Percentiles rank a stretch among this genome's conserved stretches.
These are phyloP conservation scores for Calendula officinalis DNA, from an alignment of 129 eudicot species.

Conservation along the genomic window DNA sequence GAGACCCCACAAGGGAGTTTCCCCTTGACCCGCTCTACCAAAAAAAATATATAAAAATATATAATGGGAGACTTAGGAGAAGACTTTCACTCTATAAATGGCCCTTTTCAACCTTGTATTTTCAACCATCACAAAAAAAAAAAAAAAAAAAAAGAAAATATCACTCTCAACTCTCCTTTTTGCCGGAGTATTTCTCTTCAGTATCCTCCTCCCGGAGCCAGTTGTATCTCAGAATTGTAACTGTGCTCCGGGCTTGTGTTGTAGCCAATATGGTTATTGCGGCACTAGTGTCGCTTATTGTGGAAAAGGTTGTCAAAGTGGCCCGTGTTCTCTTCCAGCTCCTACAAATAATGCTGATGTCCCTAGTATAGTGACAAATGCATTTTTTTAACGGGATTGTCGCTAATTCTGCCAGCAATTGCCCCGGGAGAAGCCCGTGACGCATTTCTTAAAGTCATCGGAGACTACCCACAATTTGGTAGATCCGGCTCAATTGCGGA, in stretches of 20 bases:
- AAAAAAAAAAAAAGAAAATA: conserved; percentile 14
- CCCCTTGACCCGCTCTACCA: neutral
- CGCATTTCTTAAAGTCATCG: conserved; percentile 24
- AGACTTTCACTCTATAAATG: conserved; percentile 14
- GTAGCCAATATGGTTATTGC: conserved; percentile 21
- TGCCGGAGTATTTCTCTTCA: conserved; percentile 6
- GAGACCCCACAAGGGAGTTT: too few relatives aligned
- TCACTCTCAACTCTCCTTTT: neutral
- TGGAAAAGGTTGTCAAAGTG: conserved; percentile 12
- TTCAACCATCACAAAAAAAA: neutral
- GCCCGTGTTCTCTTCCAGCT: conserved; percentile 15
- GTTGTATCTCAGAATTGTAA: conserved; percentile 22
- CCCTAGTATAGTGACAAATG: conserved; percentile 15
- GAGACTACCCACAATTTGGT: conserved; percentile 27
- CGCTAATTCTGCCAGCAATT: neutral
- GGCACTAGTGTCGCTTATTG: conserved; percentile 29
- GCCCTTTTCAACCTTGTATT: conserved; percentile 7
- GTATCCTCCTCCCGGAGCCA: conserved; percentile 5
- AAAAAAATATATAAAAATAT: neutral
- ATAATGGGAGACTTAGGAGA: conserved; percentile 16
- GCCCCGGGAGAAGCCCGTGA: conserved; percentile 20
- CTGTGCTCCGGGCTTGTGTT: conserved; percentile 17
- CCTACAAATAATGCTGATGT: conserved; percentile 7
- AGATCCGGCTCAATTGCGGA: conserved; percentile 19
- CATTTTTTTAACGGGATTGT: conserved; percentile 22